These are phyloP conservation scores for Musa acuminata DNA, from an alignment of 176 grass and related monocot species.

Conservation along the genomic window DNA sequence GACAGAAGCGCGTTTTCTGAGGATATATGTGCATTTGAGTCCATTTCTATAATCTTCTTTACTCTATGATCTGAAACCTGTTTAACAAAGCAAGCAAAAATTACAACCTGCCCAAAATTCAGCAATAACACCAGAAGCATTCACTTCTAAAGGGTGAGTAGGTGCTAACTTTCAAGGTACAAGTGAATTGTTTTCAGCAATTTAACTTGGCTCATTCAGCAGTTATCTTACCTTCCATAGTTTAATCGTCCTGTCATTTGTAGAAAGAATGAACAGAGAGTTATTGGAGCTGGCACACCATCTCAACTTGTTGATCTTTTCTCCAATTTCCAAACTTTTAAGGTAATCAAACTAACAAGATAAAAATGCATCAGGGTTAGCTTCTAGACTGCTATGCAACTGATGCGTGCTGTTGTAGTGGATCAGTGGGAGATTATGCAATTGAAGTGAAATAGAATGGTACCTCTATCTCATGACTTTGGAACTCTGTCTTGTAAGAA, in stretches of 20 bases:
- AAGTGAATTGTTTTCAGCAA: not conserved
- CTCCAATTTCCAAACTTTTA: slow-evolving; percentile 45
- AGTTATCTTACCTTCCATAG: slow-evolving; percentile 45
- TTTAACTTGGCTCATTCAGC: not conserved
- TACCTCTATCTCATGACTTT: slow-evolving; percentile 49
- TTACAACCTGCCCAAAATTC: not conserved
- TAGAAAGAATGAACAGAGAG: slow-evolving; percentile 35
- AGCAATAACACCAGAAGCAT: not conserved
- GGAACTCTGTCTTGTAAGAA: slow-evolving; percentile 39
- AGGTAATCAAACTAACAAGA: slow-evolving; percentile 39
- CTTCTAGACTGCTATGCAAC: not conserved
- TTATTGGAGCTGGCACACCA: slow-evolving; percentile 40
- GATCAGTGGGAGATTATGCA: not conserved
- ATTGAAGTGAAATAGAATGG: not conserved
- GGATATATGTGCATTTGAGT: slow-evolving; percentile 1
- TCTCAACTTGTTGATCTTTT: slow-evolving; percentile 45
- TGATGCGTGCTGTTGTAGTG: no score
- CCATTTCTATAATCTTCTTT: slow-evolving; percentile 15
- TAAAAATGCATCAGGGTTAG: not conserved
- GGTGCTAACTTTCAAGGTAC: not conserved
- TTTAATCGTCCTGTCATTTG: slow-evolving; percentile 48
- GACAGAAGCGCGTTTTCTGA: slow-evolving; percentile 24
- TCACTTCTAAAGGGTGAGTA: not conserved
- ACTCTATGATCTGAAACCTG: slow-evolving; percentile 21
- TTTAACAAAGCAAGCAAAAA: not conserved